These are phyloP conservation scores for Emmonsiellopsis sp. DNA, from an alignment of 2,329 filamentous ascomycete genomes.

Conservation along the genomic window DNA sequence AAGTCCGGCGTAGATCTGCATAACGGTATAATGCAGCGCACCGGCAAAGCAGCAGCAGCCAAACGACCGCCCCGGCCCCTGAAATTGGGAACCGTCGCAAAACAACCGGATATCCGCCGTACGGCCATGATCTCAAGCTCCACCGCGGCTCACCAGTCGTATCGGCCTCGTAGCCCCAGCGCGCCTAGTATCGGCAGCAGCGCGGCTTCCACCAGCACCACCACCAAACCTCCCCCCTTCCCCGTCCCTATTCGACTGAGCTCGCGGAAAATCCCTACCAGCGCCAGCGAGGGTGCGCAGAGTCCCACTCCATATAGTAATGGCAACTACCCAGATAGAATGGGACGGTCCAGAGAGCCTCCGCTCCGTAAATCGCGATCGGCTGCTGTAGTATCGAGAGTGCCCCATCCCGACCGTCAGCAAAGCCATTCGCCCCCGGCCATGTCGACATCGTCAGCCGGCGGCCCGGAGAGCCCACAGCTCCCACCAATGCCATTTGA, in stretches of 20 bases:
- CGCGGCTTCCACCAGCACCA: slow-evolving; percentile 22
- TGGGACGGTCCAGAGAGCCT: slow-evolving; percentile 48
- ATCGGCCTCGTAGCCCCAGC: slow-evolving; percentile 46
- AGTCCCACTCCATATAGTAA: slow-evolving; percentile 61
- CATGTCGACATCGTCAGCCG: slow-evolving; percentile 58
- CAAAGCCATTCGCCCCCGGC: slow-evolving; percentile 42
- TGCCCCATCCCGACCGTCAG: slow-evolving; percentile 36
- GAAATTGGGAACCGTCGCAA: slow-evolving; percentile 32
- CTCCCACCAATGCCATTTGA: slow-evolving; percentile 67
- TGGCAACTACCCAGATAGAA: slow-evolving; percentile 47
- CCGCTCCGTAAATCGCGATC: slow-evolving; percentile 77
- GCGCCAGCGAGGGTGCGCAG: slow-evolving; percentile 63
- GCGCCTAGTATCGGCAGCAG: slow-evolving; percentile 35
- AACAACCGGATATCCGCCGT: slow-evolving; percentile 60
- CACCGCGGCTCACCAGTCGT: slow-evolving; percentile 56
- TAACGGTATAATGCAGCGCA: slow-evolving; percentile 3
- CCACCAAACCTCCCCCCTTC: slow-evolving; percentile 58
- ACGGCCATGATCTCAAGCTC: slow-evolving; percentile 74
- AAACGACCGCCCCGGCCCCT: slow-evolving; percentile 28
- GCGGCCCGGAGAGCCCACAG: slow-evolving; percentile 55
- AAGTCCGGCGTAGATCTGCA: not conserved
- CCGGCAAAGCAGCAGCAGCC: slow-evolving; percentile 9
- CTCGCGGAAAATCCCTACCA: slow-evolving; percentile 64
- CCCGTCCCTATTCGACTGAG: slow-evolving; percentile 85
- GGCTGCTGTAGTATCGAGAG: slow-evolving; percentile 59